Base-by-base conservation (phyloP, 805 yeast genomes). In the Candida jianshihensis region DNA sequence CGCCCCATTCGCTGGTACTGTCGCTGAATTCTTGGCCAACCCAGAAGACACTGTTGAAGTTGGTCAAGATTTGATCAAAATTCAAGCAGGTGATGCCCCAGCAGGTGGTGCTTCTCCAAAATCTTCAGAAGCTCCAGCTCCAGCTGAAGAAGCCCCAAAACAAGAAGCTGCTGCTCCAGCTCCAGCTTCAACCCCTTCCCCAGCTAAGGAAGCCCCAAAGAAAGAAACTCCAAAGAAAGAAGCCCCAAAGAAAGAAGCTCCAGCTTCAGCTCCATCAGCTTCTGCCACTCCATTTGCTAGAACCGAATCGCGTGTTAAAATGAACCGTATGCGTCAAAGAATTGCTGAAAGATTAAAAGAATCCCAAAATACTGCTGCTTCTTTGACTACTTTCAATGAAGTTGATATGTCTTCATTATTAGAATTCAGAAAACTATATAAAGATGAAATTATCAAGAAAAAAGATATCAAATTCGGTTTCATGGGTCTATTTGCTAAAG, bases 241-340 rank as follows among this genome's bases (percentile, higher is more conserved):
- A 33, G 35, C 48, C 19, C 42, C 55, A 37, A 43, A 48, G 42
- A 42, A 49, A 43, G 53, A 42, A 37, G 42, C 50, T 30, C 42
- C 51, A 32, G 43, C 43, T 13, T 47, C 53, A 30, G 52, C 54
- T 34, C 49, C 59, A 34, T 61, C 29, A 8, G n/a, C 26, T 10
- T 24, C 29, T 14, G 24, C 31, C n/a, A n/a, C n/a, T 15, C 42
- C 66, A 25, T 86, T 85, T 57, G 73, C 92, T 40, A 84, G 98
- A 71, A 64, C 68, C 43, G 97, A 92, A 69, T 83, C 80, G 59
- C 78, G 88, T 61, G 94, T 92, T 47, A 90, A 90, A 74, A 90
- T 90, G 97, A 92, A 89, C 80, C 85, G 98, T 73, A 92, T 90
- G 97, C 83, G 98, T 70, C 67, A 86, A 68, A 86, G 98, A 75